Conservation (phyloP, 257 asterid species). For the Ballota nigra region DNA sequence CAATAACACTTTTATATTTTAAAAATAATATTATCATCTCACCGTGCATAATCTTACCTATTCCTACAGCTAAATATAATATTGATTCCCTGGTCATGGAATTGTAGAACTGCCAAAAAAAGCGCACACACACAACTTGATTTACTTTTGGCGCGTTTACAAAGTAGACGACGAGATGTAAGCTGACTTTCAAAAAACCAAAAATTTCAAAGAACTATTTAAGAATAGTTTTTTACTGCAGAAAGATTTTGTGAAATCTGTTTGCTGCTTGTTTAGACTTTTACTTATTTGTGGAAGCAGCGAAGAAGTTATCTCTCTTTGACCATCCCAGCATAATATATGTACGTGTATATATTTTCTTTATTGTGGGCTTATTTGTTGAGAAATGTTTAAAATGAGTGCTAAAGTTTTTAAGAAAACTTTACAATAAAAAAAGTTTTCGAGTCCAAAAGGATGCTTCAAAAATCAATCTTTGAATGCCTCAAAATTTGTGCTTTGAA, state of each 20-base stretch:
- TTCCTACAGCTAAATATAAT: too few species aligned
- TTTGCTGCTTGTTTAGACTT: not conserved
- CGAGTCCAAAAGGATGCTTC: conserved; percentile 9
- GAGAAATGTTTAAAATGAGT: not conserved
- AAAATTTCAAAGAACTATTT: not conserved
- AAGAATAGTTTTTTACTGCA: not conserved
- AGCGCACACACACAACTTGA: not conserved
- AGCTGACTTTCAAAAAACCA: conserved; percentile 7
- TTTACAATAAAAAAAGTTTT: not conserved
- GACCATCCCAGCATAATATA: not conserved
- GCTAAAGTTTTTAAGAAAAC: not conserved
- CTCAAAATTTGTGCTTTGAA: conserved; percentile 7
- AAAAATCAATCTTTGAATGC: conserved; percentile 22
- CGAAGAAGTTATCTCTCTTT: not conserved
- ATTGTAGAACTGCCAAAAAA: not conserved
- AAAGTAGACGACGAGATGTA: not conserved
- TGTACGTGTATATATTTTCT: not conserved
- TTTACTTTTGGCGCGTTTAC: not conserved
- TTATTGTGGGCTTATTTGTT: not conserved
- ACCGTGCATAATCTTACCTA: not conserved
- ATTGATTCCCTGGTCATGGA: too few species aligned
- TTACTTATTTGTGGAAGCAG: conserved; percentile 4
- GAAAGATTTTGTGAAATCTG: not conserved
- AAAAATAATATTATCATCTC: not conserved
- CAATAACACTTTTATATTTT: too few species aligned